Evolutionary conservation across 371 early-diverging fungal species (phyloP).

Genomic region (Mortierella sp.): DNA sequence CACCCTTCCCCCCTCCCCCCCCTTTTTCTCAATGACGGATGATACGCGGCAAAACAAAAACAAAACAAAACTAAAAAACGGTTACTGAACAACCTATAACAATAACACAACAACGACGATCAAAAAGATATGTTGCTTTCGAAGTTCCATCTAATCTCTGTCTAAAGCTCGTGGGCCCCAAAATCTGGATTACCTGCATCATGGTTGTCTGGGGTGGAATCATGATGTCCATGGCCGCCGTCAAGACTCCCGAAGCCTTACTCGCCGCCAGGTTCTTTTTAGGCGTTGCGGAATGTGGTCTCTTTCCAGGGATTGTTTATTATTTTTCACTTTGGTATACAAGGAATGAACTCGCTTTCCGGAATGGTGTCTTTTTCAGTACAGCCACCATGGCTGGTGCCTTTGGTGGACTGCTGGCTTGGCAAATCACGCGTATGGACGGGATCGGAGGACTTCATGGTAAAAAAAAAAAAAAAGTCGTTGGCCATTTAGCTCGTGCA

Average conservation of each 20-base stretch:
- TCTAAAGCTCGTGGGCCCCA: constrained; percentile 53
- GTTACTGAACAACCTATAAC: not conserved
- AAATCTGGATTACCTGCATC: constrained; percentile 66
- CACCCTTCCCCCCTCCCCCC: not conserved
- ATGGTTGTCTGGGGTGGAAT: constrained; percentile 73
- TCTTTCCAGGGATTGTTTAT: constrained; percentile 80
- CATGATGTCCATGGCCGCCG: constrained; percentile 67
- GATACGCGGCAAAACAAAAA: no score
- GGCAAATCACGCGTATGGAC: constrained; percentile 65
- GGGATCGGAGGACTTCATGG: constrained; percentile 51
- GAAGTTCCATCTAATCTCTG: constrained; percentile 33
- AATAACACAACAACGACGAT: not conserved
- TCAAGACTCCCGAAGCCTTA: constrained; percentile 57
- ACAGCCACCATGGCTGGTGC: constrained; percentile 77
- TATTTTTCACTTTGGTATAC: constrained; percentile 84
- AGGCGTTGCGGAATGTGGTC: constrained; percentile 72
- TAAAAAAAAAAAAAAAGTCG: not conserved
- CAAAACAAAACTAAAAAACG: not conserved
- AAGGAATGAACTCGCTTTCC: constrained; percentile 68
- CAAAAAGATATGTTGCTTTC: constrained; percentile 23
- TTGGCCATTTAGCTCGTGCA: not conserved
- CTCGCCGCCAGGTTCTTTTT: constrained; percentile 71
- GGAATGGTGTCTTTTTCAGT: constrained; percentile 75
- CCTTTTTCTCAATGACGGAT: not conserved
- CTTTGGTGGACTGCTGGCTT: constrained; percentile 74